Base-by-base conservation (phyloP, 768 basidiomycete species). In the Trametes gibbosa region DNA sequence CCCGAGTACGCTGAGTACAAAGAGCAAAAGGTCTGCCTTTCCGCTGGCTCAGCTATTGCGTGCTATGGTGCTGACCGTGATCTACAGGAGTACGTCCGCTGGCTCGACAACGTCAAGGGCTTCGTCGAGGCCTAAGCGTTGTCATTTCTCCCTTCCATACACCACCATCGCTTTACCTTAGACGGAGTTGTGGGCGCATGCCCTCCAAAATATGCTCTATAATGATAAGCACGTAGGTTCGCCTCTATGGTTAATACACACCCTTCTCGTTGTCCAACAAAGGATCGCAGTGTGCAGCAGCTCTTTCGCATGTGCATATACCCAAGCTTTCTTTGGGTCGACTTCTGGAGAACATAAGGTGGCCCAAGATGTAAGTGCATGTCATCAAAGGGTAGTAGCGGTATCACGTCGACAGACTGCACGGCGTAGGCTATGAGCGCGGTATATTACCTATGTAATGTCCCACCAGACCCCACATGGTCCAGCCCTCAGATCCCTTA, bases 1-100 rank as follows among this genome's bases (percentile, higher is more conserved):
- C 90, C 90, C 17, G 89, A 95, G 62, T 93, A 92, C 69, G 86
- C 89, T 14, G 87, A 91, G 69, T 77, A 79, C 77, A 98, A 97
- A 81, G 95, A 98, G 70, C 95, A 98, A 78, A 86, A 87, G 83
- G 94, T 94, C 34, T 35, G 82, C 73, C 21, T 17, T 51, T 42
- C 23, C 12, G 29, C 41, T 32, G 29, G 29, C 37, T 48, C 13
- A n/a, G n/a, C 9, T 13, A 1, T 19, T 1, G 39, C 21, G 29
- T 39, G 14, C 9, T 39, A 7, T 37, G 34, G 8, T 49, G 40
- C 47, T 50, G 5, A 45, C 45, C 47, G 24, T 17, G 32, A 62
- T 13, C 2, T 53, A 27, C 49, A 95, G 93, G 95, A 98, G 76
- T 98, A 98, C 74, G 84, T 93, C 68, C 80, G 78, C 64, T 98